A percentile compares a stretch with the other conserved stretches of the same genome.
phyloP scores from a whole-genome alignment of 2,329 filamentous ascomycete species.

The Neofusicoccum umdonicola region DNA sequence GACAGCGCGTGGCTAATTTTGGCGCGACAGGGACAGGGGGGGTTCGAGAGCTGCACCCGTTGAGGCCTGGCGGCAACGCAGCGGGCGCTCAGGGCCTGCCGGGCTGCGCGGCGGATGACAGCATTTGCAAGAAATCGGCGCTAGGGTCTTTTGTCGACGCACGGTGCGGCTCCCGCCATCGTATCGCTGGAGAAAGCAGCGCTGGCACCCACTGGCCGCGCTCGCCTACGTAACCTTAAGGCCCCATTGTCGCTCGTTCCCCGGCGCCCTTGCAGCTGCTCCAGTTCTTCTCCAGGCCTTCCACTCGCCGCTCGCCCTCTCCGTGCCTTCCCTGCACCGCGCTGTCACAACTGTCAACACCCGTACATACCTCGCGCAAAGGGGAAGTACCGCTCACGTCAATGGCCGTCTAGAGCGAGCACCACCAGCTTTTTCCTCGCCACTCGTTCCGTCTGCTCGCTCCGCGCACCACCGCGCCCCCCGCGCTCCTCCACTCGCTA shows the following conservation, averaged over 20 bases:
- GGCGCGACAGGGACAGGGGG: not conserved
- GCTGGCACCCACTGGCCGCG: not conserved
- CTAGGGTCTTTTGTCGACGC: conserved; percentile 7
- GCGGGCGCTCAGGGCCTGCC: not conserved
- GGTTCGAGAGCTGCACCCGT: no score
- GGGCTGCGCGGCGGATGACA: conserved; percentile 6
- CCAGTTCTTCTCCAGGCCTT: conserved; percentile 9
- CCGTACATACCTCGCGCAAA: not conserved
- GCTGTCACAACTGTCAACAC: not conserved
- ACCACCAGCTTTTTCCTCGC: not conserved
- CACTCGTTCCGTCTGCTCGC: conserved; percentile 8
- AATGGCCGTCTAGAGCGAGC: conserved; percentile 2
- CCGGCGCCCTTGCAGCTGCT: conserved; percentile 13
- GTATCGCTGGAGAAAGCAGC: conserved; percentile 1
- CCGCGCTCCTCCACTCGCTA: conserved; percentile 5
- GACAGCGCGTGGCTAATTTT: conserved; percentile 8
- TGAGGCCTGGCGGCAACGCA: no score
- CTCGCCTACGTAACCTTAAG: conserved; percentile 16
- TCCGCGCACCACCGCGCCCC: not conserved
- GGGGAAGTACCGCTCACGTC: not conserved
- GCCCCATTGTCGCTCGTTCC: conserved; percentile 5
- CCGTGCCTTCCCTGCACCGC: not conserved
- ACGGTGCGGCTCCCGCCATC: conserved; percentile 9
- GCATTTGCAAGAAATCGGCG: not conserved
- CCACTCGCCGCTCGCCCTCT: not conserved